These are phyloP conservation scores for Naganishia friedmannii DNA, from an alignment of 768 basidiomycete species.

Conservation along the genomic window DNA sequence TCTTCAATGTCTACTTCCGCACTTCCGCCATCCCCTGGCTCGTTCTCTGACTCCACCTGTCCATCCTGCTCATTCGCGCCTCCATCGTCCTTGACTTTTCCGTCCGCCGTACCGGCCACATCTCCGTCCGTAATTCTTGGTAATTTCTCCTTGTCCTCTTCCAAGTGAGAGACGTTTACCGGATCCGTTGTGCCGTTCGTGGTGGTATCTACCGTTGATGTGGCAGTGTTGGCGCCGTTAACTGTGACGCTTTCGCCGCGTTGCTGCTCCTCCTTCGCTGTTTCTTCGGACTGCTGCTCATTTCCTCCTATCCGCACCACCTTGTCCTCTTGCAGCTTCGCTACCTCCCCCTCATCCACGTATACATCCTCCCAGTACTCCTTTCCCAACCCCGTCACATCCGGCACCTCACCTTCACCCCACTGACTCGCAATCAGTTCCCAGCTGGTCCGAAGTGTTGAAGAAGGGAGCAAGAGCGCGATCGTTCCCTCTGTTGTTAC, in stretches of 20 bases:
- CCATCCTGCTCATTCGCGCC: too few species aligned
- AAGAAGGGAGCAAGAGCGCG: background rate
- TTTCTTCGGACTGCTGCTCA: background rate
- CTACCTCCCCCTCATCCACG: background rate
- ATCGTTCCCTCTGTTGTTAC: background rate
- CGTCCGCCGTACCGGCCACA: background rate
- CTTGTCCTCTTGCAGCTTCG: background rate
- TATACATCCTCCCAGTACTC: constrained; percentile 1
- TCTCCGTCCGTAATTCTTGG: background rate
- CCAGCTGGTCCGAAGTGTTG: background rate
- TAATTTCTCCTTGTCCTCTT: background rate
- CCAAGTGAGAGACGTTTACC: too few species aligned
- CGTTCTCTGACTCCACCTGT: too few species aligned
- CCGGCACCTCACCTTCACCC: constrained; percentile 8
- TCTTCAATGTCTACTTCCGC: background rate
- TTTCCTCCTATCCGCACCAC: background rate
- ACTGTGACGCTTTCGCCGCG: background rate
- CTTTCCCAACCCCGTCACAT: background rate
- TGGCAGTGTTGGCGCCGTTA: background rate
- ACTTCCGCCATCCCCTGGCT: too few species aligned
- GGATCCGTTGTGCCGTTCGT: too few species aligned
- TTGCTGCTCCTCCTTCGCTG: background rate
- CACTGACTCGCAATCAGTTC: constrained; percentile 12
- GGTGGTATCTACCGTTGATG: too few species aligned
- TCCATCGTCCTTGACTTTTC: too few species aligned